phyloP scores from a whole-genome alignment of 2,329 filamentous ascomycete species.

The Sporothrix humicola region DNA sequence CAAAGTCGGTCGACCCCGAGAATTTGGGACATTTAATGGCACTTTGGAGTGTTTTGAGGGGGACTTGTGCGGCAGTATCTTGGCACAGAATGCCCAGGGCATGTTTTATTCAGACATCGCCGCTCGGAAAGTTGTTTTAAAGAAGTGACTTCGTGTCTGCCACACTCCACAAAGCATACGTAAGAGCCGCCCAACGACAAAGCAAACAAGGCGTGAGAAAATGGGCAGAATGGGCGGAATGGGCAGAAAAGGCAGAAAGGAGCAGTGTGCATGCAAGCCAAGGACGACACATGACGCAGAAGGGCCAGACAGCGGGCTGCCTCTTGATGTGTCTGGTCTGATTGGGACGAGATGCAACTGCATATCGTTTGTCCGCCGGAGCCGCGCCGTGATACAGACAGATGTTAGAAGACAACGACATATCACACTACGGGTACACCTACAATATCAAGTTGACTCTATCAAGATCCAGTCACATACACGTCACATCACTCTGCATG shows the following conservation, averaged over 20 bases:
- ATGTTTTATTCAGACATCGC: background rate
- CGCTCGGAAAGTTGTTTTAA: background rate
- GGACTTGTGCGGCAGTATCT: background rate
- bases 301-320: background rate
- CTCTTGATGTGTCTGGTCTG: background rate
- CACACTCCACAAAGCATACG: slow-evolving; percentile 20
- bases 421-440: too few species aligned
- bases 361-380: slow-evolving; percentile 1
- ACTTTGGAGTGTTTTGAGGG: too few species aligned
- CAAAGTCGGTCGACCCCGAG: slow-evolving; percentile 2
- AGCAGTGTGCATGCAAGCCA: background rate
- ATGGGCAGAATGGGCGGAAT: background rate
- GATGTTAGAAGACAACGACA: too few species aligned
- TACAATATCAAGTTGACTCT: background rate
- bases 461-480: too few species aligned
- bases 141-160: background rate
- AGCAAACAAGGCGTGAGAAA: background rate
- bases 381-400: background rate
- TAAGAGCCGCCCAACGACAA: background rate
- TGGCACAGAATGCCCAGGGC: background rate
- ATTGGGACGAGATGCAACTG: background rate
- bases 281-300: slow-evolving; percentile 15
- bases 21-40: background rate
- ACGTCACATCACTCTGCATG: background rate
- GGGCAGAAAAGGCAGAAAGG: background rate